These are phyloP conservation scores for Schizochytrium sp. DNA, from an alignment of 108 stramenopile species.

Conservation along the genomic window DNA sequence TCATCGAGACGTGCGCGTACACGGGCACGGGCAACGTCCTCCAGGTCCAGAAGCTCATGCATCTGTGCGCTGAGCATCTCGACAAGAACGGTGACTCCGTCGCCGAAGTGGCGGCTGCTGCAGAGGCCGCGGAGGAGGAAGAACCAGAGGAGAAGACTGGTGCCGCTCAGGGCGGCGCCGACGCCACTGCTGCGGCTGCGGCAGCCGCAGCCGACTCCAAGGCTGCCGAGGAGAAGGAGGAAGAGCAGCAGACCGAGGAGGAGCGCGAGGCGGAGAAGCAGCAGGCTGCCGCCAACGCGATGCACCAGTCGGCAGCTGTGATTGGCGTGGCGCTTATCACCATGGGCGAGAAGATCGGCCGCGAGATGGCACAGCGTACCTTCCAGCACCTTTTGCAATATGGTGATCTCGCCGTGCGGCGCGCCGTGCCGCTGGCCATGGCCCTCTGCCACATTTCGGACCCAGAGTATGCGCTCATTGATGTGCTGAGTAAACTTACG, in stretches of 20 bases:
- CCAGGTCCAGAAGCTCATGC: slow-evolving; percentile 92
- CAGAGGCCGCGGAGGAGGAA: slow-evolving; percentile 47
- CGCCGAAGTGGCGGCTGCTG: slow-evolving; percentile 54
- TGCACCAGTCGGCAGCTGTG: slow-evolving; percentile 75
- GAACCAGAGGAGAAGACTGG: not conserved
- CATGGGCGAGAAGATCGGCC: slow-evolving; percentile 92
- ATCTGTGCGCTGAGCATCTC: slow-evolving; percentile 87
- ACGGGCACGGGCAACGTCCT: slow-evolving; percentile 96
- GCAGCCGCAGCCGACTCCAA: not conserved
- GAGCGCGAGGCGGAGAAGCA: slow-evolving; percentile 22
- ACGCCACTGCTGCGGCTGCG: not conserved
- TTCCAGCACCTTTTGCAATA: slow-evolving; percentile 99
- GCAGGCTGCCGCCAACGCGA: not conserved
- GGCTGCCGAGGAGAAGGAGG: not conserved
- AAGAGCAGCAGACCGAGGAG: not conserved
- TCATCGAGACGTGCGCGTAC: slow-evolving; percentile 88
- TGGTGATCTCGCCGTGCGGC: slow-evolving; percentile 90
- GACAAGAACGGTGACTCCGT: not conserved
- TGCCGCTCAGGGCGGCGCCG: not conserved
- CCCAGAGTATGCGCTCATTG: slow-evolving; percentile 91
- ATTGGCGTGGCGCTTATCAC: slow-evolving; percentile 90
- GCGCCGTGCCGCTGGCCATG: slow-evolving; percentile 90
- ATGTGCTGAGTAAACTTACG: slow-evolving; percentile 88
- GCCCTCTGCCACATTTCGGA: slow-evolving; percentile 83
- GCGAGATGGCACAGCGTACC: slow-evolving; percentile 91